Base-by-base conservation (phyloP, 495 filamentous ascomycete genomes). In the Parachaetomium inaequale region DNA sequence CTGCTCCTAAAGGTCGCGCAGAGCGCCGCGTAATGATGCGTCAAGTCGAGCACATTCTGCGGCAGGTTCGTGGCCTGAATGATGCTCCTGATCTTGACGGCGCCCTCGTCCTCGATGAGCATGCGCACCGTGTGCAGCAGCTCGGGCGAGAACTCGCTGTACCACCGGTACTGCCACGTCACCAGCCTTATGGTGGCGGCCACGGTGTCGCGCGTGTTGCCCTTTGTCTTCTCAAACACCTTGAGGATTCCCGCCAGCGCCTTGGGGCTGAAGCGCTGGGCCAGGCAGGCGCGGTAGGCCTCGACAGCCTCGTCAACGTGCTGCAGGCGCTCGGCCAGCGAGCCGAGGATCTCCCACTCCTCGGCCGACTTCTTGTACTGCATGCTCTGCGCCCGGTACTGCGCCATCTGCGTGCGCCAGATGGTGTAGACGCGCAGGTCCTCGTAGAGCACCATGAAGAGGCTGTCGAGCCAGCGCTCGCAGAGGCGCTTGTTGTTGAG, bases 361-460 rank as follows among this genome's bases (percentile, higher is more conserved):
- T 95, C 91, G 10, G 94, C 87, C 3, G 88, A 92, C 75, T 98
- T 98, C 76, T 91, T 93, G 79, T 98, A 98, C 50, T 91, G 87
- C 68, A 93, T 87, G 42, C 88, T 85, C 71, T 96, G 92, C 47
- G 93, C 89, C 23, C 90, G 87, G 68, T 87, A 93, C 66, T 96
- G 93, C 5, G 91, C 89, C 85, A 97, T 90, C 75, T 98, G 95
- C 3, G 94, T 96, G 42, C 94, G 87, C 94, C 94, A 98, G 72
- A 98, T 98, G 42, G 94, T 98, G 77, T 98, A 98, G 59, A 98
- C 92, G 31, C 94, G 90, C 11, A 98, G 84, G 69, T 98, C 94
- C 74, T 98, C 94, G 70, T 98, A 98, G 1, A 98, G 83, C 0
- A 98, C 93, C 94, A 98, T 98, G 79, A 98, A 98, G 34, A 98